Conservation (phyloP, 352 stramenopile species). For the Phytophthora melonis region DNA sequence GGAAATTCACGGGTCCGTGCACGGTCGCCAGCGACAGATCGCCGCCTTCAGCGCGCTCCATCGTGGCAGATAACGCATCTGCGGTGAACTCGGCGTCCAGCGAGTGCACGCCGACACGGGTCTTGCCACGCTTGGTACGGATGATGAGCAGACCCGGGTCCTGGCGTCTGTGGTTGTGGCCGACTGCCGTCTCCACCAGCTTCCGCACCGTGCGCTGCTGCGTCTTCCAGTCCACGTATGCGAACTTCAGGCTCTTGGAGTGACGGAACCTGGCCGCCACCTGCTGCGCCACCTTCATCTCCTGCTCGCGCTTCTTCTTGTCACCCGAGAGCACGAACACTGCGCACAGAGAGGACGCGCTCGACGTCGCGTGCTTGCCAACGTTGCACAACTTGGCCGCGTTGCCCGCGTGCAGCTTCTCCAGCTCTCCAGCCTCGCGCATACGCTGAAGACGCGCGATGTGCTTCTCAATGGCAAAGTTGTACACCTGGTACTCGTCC, state of each 20-base stretch:
- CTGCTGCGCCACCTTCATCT: slow-evolving; percentile 66
- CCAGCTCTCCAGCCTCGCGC: slow-evolving; percentile 71
- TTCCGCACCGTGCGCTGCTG: slow-evolving; percentile 65
- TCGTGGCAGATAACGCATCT: slow-evolving; percentile 66
- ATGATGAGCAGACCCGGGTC: slow-evolving; percentile 68
- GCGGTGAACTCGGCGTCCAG: slow-evolving; percentile 47
- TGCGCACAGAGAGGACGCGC: slow-evolving; percentile 64
- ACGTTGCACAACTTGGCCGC: slow-evolving; percentile 83
- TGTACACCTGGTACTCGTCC: slow-evolving; percentile 85
- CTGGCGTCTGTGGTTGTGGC: slow-evolving; percentile 35
- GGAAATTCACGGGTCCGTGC: slow-evolving; percentile 49
- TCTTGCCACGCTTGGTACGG: slow-evolving; percentile 70
- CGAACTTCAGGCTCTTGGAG: slow-evolving; percentile 66
- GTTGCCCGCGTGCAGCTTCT: slow-evolving; percentile 79
- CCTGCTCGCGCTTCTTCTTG: slow-evolving; percentile 41
- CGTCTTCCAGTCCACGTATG: slow-evolving; percentile 79
- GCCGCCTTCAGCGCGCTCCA: slow-evolving; percentile 78
- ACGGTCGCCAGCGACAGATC: slow-evolving; percentile 61
- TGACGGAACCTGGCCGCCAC: slow-evolving; percentile 76
- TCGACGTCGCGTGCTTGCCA: slow-evolving; percentile 64
- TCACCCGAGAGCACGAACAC: slow-evolving; percentile 79
- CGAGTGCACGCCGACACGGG: slow-evolving; percentile 59
- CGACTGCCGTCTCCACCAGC: slow-evolving; percentile 41
- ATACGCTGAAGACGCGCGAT: slow-evolving; percentile 72
- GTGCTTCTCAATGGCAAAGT: slow-evolving; percentile 87